A percentile compares a stretch with the other conserved stretches of the same genome.
phyloP scores from a whole-genome alignment of 495 filamentous ascomycete genomes.

The Parathielavia hyrcaniae region DNA sequence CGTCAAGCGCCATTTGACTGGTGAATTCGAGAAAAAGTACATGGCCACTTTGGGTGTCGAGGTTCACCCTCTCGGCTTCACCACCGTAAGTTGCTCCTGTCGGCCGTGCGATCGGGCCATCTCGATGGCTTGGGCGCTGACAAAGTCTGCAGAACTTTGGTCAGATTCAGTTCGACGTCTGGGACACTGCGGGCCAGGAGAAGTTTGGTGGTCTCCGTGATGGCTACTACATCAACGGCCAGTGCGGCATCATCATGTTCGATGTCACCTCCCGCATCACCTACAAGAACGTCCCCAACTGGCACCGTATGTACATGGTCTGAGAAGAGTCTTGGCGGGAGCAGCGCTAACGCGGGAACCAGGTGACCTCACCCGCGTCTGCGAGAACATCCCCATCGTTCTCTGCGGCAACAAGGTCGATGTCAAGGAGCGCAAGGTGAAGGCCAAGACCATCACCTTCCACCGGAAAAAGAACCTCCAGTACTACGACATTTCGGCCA shows the following conservation, averaged over 20 bases:
- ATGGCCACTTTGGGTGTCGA: constrained; percentile 99
- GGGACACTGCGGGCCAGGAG: constrained; percentile 99
- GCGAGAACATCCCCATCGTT: constrained; percentile 99
- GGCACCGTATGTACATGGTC: constrained; percentile 82
- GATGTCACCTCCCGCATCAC: constrained; percentile 99
- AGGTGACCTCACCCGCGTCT: constrained; percentile 99
- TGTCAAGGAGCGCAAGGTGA: constrained; percentile 99
- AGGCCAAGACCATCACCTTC: constrained; percentile 99
- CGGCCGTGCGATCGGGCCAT: constrained; percentile 17
- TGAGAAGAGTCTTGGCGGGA: not conserved
- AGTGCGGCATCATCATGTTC: constrained; percentile 99
- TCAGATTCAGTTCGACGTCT: constrained; percentile 97
- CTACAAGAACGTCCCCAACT: constrained; percentile 99
- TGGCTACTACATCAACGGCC: constrained; percentile 99
- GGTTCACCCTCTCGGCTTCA: constrained; percentile 92
- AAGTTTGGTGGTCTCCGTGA: constrained; percentile 99
- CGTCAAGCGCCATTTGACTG: constrained; percentile 99
- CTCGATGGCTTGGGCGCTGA: constrained; percentile 28
- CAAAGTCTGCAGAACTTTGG: constrained; percentile 70
- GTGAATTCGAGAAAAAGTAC: constrained; percentile 99
- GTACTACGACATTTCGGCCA: constrained; percentile 99
- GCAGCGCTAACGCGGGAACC: constrained; percentile 21
- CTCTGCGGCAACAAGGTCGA: constrained; percentile 99
- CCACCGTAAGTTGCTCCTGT: constrained; percentile 61
- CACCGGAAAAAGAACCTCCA: constrained; percentile 99